Base-by-base conservation (phyloP, 2,329 filamentous ascomycete species). In the Ophiostoma fasciatum region DNA sequence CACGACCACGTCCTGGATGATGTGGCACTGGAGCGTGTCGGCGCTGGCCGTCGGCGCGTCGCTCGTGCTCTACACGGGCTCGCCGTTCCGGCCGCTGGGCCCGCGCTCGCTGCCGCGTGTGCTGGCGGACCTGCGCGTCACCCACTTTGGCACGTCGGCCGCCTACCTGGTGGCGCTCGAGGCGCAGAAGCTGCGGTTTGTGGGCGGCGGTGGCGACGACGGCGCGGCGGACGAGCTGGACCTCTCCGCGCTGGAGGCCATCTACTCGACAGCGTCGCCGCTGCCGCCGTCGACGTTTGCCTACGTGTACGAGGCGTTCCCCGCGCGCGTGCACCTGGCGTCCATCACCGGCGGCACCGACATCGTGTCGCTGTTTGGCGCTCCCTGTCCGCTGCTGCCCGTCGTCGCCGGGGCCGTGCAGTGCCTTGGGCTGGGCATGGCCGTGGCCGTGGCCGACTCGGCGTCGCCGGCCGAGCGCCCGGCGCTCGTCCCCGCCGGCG, bases 1-100 rank as follows among this genome's bases (percentile, higher is more conserved):
- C 60, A 94, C 85, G 1, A 94, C 87, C 4, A 85, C 80, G 10
- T 92, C 84, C 12, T 46, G 46, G 90, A 96, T 98, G 87, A 96
- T 96, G 88, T 94, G 87, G 85, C 88, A 96, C 55, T 96, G 88
- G 87, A 77, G 87, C 28, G 71, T 94, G 15, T 88, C 83, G 1
- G 83, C 78, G 6, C 73, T 96, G 4, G 82, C 87, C 9, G 77
- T 74, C 21, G 88, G 88, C 36, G 72, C 82, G 10, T 88, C 83
- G 0, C 63, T 96, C 11, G 68, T 96, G 15, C 67, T 96, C 4
- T 98, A 94, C 57, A 83, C 93, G 36, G 90, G 90, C 32, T 93
- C 83, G 0, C 90, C 90, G 0, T 96, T 96, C 63, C 68, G 70
- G 33, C 82, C 81, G 0, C 65, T 80, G 39, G 81, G 81, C 35